phyloP scores from a whole-genome alignment of 768 basidiomycete species.

The Epithele typhae region DNA sequence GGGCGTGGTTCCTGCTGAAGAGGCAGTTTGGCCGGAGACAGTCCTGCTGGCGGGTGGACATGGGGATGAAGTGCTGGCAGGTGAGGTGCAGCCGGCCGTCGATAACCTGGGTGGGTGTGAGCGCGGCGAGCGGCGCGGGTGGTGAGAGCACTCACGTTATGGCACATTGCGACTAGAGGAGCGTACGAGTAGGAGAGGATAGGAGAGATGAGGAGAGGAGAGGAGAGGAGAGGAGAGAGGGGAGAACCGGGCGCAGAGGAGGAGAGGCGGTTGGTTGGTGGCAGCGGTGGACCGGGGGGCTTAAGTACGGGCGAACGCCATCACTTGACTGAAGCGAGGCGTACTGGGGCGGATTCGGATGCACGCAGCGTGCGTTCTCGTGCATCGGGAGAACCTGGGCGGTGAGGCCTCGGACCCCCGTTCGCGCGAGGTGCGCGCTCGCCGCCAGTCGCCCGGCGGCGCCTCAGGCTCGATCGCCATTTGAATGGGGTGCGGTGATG shows the following conservation, averaged over 20 bases:
- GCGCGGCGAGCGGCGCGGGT: not conserved
- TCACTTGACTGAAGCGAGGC: slow-evolving; percentile 24
- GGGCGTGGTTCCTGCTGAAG: slow-evolving; percentile 64
- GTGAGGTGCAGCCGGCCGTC: slow-evolving; percentile 69
- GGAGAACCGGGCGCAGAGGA: slow-evolving; percentile 18
- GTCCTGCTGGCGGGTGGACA: slow-evolving; percentile 67
- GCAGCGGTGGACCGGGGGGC: slow-evolving; percentile 6
- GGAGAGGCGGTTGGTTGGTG: slow-evolving; percentile 11
- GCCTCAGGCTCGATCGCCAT: slow-evolving; percentile 18
- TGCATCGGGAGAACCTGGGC: slow-evolving; percentile 28
- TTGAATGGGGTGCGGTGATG: slow-evolving; percentile 16
- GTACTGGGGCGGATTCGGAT: slow-evolving; percentile 26
- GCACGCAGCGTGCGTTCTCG: slow-evolving; percentile 38
- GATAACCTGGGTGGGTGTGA: slow-evolving; percentile 47
- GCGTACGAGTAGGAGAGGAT: slow-evolving; percentile 3
- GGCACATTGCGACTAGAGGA: slow-evolving; percentile 49
- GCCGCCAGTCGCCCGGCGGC: slow-evolving; percentile 16
- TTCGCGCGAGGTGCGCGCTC: slow-evolving; percentile 17
- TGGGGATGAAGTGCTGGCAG: slow-evolving; percentile 69
- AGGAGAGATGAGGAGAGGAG: slow-evolving; percentile 4
- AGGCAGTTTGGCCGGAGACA: slow-evolving; percentile 61
- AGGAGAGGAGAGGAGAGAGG: slow-evolving; percentile 5
- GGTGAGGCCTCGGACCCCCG: slow-evolving; percentile 33
- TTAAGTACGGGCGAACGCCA: slow-evolving; percentile 18
- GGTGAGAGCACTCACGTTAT: slow-evolving; percentile 50